These are phyloP conservation scores for Penicillium sp. DNA, from an alignment of 2,329 filamentous ascomycete species.

Conservation along the genomic window DNA sequence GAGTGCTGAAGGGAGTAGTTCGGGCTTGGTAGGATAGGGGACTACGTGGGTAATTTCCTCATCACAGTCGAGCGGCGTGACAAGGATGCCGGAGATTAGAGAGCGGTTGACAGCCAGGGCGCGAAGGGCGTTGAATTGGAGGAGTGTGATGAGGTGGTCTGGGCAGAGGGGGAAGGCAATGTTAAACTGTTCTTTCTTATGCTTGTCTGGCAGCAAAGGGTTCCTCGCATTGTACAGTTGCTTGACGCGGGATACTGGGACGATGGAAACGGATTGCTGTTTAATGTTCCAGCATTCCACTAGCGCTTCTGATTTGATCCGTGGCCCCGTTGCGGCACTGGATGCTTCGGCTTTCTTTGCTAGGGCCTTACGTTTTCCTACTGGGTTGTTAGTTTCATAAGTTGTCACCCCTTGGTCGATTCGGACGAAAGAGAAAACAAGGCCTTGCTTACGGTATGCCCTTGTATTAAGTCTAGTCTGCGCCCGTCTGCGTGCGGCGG, in stretches of 20 bases:
- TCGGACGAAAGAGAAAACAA: neutral
- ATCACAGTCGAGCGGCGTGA: conserved; percentile 30
- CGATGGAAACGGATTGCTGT: conserved; percentile 28
- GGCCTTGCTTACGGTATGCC: conserved; percentile 32
- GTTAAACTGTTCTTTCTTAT: conserved; percentile 18
- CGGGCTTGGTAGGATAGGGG: conserved; percentile 26
- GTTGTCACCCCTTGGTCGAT: neutral
- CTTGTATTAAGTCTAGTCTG: conserved; percentile 48
- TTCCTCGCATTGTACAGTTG: conserved; percentile 29
- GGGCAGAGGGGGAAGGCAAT: conserved; percentile 38
- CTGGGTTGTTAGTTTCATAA: conserved; percentile 20
- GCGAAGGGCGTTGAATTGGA: conserved; percentile 41
- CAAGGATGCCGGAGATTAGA: conserved; percentile 31
- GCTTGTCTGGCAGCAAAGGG: conserved; percentile 25
- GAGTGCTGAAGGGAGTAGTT: conserved; percentile 30
- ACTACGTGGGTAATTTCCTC: conserved; percentile 27
- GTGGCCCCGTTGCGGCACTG: conserved; percentile 17
- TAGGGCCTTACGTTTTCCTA: conserved; percentile 33
- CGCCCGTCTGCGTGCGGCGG: conserved; percentile 37
- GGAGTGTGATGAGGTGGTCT: conserved; percentile 43
- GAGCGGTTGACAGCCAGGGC: conserved; percentile 35
- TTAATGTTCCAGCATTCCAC: conserved; percentile 35
- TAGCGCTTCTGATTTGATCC: conserved; percentile 25
- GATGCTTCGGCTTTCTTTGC: conserved; percentile 17
- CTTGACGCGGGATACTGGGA: conserved; percentile 29